Percentiles rank a stretch among this genome's conserved stretches.
Evolutionary conservation across 2,329 filamentous ascomycete species (phyloP).

Genomic region (Magnaporthiopsis poae): DNA sequence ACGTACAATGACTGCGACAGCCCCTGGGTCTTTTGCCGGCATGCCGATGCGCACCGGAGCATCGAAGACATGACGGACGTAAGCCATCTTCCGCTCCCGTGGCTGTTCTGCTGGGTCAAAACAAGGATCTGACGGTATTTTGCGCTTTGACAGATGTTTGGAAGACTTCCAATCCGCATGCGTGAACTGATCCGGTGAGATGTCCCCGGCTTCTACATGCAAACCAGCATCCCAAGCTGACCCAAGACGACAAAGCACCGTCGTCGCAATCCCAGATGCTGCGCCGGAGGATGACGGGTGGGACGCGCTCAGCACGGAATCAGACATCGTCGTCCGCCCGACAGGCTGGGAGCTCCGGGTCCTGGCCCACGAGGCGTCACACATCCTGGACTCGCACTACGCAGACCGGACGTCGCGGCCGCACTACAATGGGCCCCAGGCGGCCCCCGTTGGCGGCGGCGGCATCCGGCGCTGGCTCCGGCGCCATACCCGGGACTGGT

Average conservation of each 20-base stretch:
- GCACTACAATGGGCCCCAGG: neutral
- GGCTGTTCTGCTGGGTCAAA: neutral
- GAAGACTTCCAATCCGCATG: slow-evolving; percentile 4
- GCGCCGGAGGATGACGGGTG: neutral
- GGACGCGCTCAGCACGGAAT: neutral
- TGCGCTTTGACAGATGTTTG: slow-evolving; percentile 1
- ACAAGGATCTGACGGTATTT: neutral
- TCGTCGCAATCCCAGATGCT: neutral
- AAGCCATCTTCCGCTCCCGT: neutral
- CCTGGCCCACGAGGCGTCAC: slow-evolving; percentile 7
- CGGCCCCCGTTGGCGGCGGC: no score
- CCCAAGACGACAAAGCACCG: neutral
- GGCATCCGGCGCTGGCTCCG: neutral
- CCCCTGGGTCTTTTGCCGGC: slow-evolving; percentile 6
- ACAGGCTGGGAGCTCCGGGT: slow-evolving; percentile 3
- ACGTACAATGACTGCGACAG: slow-evolving; percentile 3
- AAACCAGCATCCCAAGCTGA: neutral
- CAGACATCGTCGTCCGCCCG: slow-evolving; percentile 5
- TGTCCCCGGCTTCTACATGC: no score
- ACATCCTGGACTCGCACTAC: slow-evolving; percentile 3
- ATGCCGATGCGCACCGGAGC: neutral
- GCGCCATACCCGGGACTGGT: neutral
- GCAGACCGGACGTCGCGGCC: neutral
- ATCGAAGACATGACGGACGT: slow-evolving; percentile 3
- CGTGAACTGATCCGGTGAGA: slow-evolving; percentile 5